Evolutionary conservation across 139 green algal genomes (phyloP).

Genomic region (Trebouxia sp.): DNA sequence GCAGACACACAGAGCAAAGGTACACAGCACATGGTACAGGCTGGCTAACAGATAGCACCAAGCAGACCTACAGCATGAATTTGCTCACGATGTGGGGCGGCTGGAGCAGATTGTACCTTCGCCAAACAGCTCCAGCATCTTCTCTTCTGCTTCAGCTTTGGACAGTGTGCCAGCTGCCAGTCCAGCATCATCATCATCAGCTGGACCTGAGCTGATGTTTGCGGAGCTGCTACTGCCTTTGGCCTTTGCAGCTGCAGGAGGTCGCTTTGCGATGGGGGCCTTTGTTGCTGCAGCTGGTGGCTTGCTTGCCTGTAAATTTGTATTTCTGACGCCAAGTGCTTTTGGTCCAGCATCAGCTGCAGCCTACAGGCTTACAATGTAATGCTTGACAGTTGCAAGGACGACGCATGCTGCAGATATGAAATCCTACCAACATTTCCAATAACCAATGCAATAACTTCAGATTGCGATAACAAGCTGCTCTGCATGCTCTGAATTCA

Average conservation of each 20-base stretch:
- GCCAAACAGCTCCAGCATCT: slow-evolving; percentile 59
- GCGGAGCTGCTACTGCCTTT: not conserved
- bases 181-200: slow-evolving; percentile 34
- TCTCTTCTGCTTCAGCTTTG: slow-evolving; percentile 46
- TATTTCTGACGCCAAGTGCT: slow-evolving; percentile 13
- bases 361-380: too few relatives aligned
- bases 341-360: not conserved
- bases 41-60: too few relatives aligned
- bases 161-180: slow-evolving; percentile 25
- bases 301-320: slow-evolving; percentile 12
- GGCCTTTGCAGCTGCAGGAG: not conserved
- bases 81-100: too few relatives aligned
- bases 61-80: too few relatives aligned
- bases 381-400: too few relatives aligned
- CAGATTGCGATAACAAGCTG: too few relatives aligned
- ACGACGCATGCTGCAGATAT: not conserved
- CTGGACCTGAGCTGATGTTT: not conserved
- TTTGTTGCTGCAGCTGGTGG: slow-evolving; percentile 15
- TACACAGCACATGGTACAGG: too few relatives aligned
- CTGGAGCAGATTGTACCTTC: too few relatives aligned
- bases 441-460: too few relatives aligned
- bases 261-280: not conserved
- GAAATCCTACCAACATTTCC: not conserved
- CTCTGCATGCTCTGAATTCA: too few relatives aligned
- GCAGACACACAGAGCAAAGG: too few relatives aligned